phyloP scores from a whole-genome alignment of 129 eudicot species.

The Centella asiatica region DNA sequence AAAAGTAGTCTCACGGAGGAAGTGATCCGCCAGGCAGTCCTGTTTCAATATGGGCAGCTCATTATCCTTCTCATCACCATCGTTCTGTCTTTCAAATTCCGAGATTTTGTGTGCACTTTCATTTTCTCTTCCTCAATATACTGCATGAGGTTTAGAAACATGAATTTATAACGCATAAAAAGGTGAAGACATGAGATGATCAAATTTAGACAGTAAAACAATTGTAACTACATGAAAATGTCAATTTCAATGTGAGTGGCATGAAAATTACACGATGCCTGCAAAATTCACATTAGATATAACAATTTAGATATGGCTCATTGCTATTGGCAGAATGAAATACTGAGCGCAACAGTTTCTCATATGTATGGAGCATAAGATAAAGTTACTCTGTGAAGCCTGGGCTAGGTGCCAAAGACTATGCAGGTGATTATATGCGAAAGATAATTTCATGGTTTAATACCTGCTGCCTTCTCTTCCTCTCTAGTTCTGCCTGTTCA shows the following conservation, averaged over 20 bases:
- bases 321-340: no score
- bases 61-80: slow-evolving; percentile 42
- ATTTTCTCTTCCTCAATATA: slow-evolving; percentile 39
- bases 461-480: slow-evolving; percentile 57
- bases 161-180: no score
- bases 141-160: slow-evolving; percentile 5
- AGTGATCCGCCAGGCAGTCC: neutral
- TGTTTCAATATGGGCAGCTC: slow-evolving; percentile 41
- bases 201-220: no score
- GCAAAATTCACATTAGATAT: no score
- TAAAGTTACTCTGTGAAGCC: neutral
- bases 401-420: neutral
- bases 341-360: no score
- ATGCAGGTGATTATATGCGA: no score
- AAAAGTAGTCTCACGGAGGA: no score
- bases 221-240: no score
- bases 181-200: no score
- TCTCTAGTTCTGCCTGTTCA: slow-evolving; percentile 66
- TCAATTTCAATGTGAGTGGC: no score
- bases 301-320: no score
- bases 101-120: slow-evolving; percentile 33
- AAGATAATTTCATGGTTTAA: neutral
- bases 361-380: neutral
- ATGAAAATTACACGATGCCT: no score
- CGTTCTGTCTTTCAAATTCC: slow-evolving; percentile 29